Conservation (phyloP, 805 yeast species). For the Wickerhamiella bombiphila region DNA sequence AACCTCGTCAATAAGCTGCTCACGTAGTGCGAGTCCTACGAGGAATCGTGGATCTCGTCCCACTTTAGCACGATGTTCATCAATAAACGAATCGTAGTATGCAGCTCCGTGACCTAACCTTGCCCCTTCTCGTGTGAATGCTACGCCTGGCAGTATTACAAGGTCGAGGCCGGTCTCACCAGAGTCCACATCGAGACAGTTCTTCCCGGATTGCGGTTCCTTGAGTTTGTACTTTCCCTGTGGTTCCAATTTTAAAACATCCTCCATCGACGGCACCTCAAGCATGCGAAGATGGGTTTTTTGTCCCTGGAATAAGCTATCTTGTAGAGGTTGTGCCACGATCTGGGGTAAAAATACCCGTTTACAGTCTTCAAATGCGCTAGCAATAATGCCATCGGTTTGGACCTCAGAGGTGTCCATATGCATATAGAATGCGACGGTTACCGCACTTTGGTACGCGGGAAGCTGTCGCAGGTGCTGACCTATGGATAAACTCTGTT, state of each 20-base stretch:
- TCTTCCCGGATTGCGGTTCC: conserved; percentile 41
- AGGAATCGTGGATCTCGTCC: conserved; percentile 16
- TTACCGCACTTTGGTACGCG: conserved; percentile 31
- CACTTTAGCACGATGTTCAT: conserved; percentile 21
- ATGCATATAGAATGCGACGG: conserved; percentile 57
- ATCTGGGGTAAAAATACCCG: conserved; percentile 26
- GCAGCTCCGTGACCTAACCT: conserved; percentile 92
- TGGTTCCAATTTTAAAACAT: conserved; percentile 39
- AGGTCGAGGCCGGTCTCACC: conserved; percentile 47
- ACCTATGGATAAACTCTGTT: conserved; percentile 14
- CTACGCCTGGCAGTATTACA: conserved; percentile 74
- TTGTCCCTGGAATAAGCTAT: conserved; percentile 19
- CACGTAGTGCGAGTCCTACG: conserved; percentile 51
- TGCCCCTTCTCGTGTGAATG: conserved; percentile 38
- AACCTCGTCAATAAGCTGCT: conserved; percentile 40
- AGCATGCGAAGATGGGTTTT: conserved; percentile 42
- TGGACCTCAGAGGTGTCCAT: conserved; percentile 61
- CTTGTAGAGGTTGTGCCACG: conserved; percentile 18
- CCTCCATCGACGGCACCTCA: conserved; percentile 28
- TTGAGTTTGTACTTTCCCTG: conserved; percentile 50
- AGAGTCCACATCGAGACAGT: conserved; percentile 15
- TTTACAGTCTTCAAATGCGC: conserved; percentile 37
- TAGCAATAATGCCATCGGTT: conserved; percentile 39
- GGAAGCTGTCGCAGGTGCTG: conserved; percentile 19
- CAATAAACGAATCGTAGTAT: conserved; percentile 66